Percentiles rank a stretch among this genome's conserved stretches.
Conservation (phyloP, 176 grass and related monocot species). For the Avena insularis region DNA sequence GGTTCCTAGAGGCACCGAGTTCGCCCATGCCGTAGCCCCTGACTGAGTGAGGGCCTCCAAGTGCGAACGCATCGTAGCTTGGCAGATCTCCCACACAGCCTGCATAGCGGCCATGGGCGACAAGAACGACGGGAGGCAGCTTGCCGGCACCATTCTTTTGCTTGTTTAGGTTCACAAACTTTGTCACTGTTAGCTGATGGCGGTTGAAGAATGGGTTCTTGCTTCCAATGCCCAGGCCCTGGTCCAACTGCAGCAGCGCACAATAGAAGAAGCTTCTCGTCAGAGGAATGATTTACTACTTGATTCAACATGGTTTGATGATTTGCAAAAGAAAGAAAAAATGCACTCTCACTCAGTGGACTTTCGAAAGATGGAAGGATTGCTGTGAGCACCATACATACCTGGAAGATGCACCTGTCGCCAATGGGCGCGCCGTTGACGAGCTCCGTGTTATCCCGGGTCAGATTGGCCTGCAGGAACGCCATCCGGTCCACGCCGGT, state of each 20-base stretch:
- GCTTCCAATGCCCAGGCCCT: constrained; percentile 94
- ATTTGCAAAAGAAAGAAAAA: background rate
- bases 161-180: constrained; percentile 87
- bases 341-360: background rate
- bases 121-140: constrained; percentile 77
- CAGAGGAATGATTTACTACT: constrained; percentile 6
- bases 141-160: constrained; percentile 76
- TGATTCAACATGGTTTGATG: constrained; percentile 3
- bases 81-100: constrained; percentile 92
- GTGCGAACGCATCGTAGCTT: constrained; percentile 89
- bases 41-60: constrained; percentile 93
- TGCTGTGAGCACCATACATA: constrained; percentile 46
- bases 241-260: constrained; percentile 75
- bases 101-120: constrained; percentile 87
- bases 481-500: constrained; percentile 77
- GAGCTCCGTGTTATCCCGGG: constrained; percentile 81
- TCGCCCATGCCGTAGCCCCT: constrained; percentile 89
- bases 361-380: background rate
- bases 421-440: constrained; percentile 78
- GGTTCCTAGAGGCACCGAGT: constrained; percentile 86
- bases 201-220: constrained; percentile 95
- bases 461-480: constrained; percentile 85
- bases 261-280: constrained; percentile 26
- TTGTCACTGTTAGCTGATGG: constrained; percentile 85
- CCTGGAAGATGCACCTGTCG: constrained; percentile 93